Base-by-base conservation (phyloP, 495 filamentous ascomycete species). In the Amniculicola lignicola region DNA sequence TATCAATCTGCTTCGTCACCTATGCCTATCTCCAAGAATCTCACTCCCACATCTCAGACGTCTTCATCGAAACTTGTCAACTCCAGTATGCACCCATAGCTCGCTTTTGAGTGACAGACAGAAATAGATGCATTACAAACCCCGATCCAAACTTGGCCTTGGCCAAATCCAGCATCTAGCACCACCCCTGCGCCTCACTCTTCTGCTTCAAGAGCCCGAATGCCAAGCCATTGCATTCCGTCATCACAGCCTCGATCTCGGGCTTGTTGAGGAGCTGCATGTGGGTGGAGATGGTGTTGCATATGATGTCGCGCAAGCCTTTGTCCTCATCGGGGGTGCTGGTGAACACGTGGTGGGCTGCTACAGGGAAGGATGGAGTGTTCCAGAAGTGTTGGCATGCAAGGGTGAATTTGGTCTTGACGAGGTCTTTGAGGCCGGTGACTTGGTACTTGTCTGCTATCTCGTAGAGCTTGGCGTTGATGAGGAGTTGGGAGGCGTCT, bases 391-490 rank as follows among this genome's bases (percentile, higher is more conserved):
- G 16, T 36, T 6, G 12, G 27, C 41, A 42, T 9, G 41, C 29
- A 4, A 1, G 10, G 12, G 31, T 43, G 38, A 57, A 57, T 42
- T 46, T 47, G 6, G 19, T 24, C 18, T 7, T 5, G 36, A 21
- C 14, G 12, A 51, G 31, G 7, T 9, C 4, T 33, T 57, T 51
- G 10, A 57, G 46, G 16, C 54, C 54, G 5, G 12, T 10, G 4
- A 57, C 16, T 10, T 41, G 9, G 46, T 41, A 57, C 23, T 51
- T 50, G 12, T 57, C 54, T 14, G 28, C 52, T 1, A 56, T 42
- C 27, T 29, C 52, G 23, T 49, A 49, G 6, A 49, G 29, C 35
- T 41, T 24, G n/a, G 48, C 48, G 23, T 51, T n/a, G n/a, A n/a
- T n/a, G n/a, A n/a, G n/a, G n/a, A n/a, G n/a, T n/a, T n/a, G n/a